phyloP scores from a whole-genome alignment of 179 eudicot species.

The Amaranthus tricolor region DNA sequence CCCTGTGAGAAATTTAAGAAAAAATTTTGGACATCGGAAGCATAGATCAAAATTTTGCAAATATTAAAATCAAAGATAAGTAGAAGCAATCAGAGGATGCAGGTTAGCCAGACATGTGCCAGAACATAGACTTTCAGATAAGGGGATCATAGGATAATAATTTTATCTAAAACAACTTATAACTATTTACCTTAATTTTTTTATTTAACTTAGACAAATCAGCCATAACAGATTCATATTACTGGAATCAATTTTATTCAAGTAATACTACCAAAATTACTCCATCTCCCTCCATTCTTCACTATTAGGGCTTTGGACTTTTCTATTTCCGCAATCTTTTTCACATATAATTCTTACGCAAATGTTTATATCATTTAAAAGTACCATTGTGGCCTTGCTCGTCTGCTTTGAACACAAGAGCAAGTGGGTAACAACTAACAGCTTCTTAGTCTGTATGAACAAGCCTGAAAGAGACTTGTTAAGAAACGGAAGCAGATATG shows the following conservation, averaged over 20 bases:
- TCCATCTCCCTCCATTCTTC: not conserved
- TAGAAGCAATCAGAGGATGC: not conserved
- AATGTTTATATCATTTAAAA: not conserved
- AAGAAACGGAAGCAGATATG: not conserved
- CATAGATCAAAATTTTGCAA: not conserved
- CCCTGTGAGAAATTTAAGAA: not conserved
- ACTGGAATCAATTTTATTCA: conserved; percentile 7
- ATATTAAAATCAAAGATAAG: not conserved
- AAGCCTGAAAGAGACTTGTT: not conserved
- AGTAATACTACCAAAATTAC: conserved; percentile 3
- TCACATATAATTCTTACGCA: not conserved
- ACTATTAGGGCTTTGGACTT: not conserved
- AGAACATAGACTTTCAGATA: not conserved
- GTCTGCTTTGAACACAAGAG: not conserved
- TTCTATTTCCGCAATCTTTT: not conserved
- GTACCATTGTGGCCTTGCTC: not conserved
- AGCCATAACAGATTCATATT: not conserved
- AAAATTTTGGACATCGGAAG: not conserved
- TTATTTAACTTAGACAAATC: not conserved
- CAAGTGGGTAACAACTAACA: not conserved
- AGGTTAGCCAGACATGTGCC: not conserved
- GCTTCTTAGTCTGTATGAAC: not conserved
- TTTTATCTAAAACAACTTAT: not conserved
- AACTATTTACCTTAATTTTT: not conserved
- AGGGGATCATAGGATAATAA: not conserved